Conservation (phyloP, 148 eudicot species). For the Simmondsia chinensis region DNA sequence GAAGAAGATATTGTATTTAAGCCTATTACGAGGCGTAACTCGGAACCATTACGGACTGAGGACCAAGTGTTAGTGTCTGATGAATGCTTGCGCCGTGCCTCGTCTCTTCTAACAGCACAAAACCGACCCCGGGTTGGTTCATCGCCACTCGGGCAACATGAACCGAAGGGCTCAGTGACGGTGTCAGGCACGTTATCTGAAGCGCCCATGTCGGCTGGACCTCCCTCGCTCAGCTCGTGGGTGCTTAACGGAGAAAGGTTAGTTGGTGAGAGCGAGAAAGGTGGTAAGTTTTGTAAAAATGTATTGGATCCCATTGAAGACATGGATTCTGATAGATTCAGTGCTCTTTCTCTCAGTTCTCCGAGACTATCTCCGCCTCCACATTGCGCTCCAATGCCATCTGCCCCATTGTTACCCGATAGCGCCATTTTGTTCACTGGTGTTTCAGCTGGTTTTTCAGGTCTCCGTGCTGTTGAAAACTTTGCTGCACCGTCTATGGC, state of each 20-base stretch:
- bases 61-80: conserved; percentile 25
- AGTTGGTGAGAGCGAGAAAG: conserved; percentile 26
- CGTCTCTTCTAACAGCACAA: conserved; percentile 56
- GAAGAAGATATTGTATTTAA: conserved; percentile 90
- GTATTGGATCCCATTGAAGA: conserved; percentile 56
- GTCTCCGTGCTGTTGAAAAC: conserved; percentile 16
- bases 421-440: conserved; percentile 34
- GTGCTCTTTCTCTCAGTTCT: conserved; percentile 23
- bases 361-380: conserved; percentile 14
- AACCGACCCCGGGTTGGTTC: conserved; percentile 29
- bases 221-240: conserved; percentile 91
- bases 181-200: conserved; percentile 7
- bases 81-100: conserved; percentile 67
- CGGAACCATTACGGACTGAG: conserved; percentile 43
- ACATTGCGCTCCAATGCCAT: conserved; percentile 42
- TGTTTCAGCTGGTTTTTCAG: conserved; percentile 15
- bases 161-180: conserved; percentile 14
- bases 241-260: conserved; percentile 42
- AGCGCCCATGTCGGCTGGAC: conserved; percentile 37
- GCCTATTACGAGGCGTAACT: conserved; percentile 69
- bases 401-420: conserved; percentile 57
- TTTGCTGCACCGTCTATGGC: conserved; percentile 34
- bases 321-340: conserved; percentile 24
- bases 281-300: conserved; percentile 17
- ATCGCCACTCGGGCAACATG: conserved; percentile 23